Evolutionary conservation across 2,329 filamentous ascomycete species (phyloP), one percentile per base, ranked within the genome.

Genomic region (Lasiodiplodia hormozganensis): DNA sequence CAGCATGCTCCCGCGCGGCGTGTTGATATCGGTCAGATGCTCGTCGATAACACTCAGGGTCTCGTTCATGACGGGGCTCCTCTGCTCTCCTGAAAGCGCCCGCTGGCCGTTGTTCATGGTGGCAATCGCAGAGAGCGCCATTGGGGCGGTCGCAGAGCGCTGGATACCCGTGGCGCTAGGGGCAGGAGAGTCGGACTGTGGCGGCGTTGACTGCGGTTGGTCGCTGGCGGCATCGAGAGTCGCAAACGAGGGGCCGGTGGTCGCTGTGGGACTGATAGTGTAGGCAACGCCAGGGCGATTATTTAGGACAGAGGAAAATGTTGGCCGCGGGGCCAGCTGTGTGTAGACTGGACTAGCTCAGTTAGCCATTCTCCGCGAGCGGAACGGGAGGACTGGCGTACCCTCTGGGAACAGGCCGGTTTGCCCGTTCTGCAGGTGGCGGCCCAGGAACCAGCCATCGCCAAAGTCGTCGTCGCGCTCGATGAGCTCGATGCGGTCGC

Each of bases 41-140:
- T 98, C 95, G 78, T 98, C 91, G 74, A 98, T 98, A 69, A 98
- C 95, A 75, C 94, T 97, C 64, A 98, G 82, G 0, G 95, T 97
- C 78, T 98, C 94, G 77, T 94, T 94, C 84, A 98, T 91, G 62
- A 97, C 94, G 12, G 92, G 91, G 76, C 89, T 92, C 66, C 89
- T 87, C 72, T 89, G 57, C 72, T 70, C 67, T 54, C 62, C 69
- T 43, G 56, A 58, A 54, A 67, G 49, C 10, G 11, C 65, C 38
- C 65, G 43, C 43, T 52, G 43, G 60, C 69, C 7, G 70, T 69
- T 40, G 67, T 57, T 25, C 47, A 64, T 64, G 43, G 60, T 25
- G 28, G 60, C 60, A 4, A 38, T 47, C 10, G 60, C 28, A 7
- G 60, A 64, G 11, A 64, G 60, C 28, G 60, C 60, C 60, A 64